Evolutionary conservation across 1,284 basidiomycete species (phyloP), one percentile per base, ranked within the genome.

Genomic region (Exsudoporus floridanus): DNA sequence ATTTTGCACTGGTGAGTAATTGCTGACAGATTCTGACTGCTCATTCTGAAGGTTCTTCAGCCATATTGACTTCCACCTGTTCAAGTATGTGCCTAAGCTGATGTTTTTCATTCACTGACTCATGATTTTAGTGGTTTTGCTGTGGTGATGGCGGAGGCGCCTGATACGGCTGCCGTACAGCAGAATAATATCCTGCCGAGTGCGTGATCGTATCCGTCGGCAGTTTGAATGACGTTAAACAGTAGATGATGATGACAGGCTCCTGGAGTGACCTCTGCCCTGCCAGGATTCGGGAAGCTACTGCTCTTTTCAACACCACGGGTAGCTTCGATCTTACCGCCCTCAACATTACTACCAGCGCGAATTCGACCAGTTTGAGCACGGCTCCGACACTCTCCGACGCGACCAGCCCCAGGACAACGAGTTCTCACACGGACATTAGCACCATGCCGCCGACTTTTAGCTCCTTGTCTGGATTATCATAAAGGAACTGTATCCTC

Each of bases 41-140:
- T 27, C 8, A 10, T 7, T 30, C 39, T 53, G 34, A 57, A 18
- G 5, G 8, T 39, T 52, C 3, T 5, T 42, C 23, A 70, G 69
- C 40, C 70, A 67, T 46, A 65, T 71, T 27, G 65, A 67, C 43
- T 70, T 56, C 34, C 68, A 70, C 45, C 39, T 71, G 37, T 42
- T 46, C 37, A 36, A 48, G 70, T 70, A 44, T 6, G 65, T 53
- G 8, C 16, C 31, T 33, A 23, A 1, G 2, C 9, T 35, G 13
- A n/a, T 38, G 23, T 5, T 43, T 5, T 47, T 41, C 21, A 16
- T 41, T 18, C 19, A 2, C 43, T 65, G 16, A 63, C 18, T n/a
- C 7, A 16, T 27, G 27, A 28, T 35, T 43, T 13, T n/a, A 67
- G 66, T 13, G 68, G 70, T 10, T 70, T 71, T 48, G 67, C 64